Percentiles rank a stretch among this genome's conserved stretches.
These are phyloP conservation scores for Solanum megistacrolobum DNA, from an alignment of 257 asterid genomes.

Conservation along the genomic window DNA sequence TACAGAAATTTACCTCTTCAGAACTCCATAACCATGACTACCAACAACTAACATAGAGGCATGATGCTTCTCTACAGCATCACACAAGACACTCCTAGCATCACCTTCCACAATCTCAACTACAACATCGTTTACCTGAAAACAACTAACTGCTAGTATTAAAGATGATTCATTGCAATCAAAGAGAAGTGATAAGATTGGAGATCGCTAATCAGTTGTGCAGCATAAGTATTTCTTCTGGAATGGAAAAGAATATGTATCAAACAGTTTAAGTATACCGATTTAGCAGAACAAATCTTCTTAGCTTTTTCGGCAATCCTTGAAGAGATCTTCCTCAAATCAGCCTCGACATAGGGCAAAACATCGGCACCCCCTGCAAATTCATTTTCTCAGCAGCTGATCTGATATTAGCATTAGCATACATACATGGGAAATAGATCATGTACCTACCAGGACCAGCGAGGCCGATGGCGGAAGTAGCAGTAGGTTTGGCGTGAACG, in stretches of 20 bases:
- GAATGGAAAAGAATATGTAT: not conserved
- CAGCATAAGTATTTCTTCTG: not conserved
- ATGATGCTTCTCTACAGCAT: constrained; percentile 70
- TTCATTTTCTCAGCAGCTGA: not conserved
- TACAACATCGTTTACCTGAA: constrained; percentile 45
- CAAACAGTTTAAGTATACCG: constrained; percentile 18
- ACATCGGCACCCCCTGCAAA: constrained; percentile 57
- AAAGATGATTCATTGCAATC: not conserved
- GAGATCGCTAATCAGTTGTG: not conserved
- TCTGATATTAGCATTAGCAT: not conserved
- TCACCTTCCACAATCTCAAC: constrained; percentile 66
- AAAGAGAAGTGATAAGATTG: not conserved
- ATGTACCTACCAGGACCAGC: constrained; percentile 54
- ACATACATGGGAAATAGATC: not conserved
- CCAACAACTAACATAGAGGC: constrained; percentile 78
- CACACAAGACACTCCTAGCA: constrained; percentile 79
- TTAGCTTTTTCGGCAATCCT: constrained; percentile 57
- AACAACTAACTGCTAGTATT: not conserved
- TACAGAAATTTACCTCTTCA: constrained; percentile 48
- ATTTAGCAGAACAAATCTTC: constrained; percentile 46
- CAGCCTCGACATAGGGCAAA: constrained; percentile 50
- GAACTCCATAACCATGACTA: constrained; percentile 94
- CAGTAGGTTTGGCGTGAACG: constrained; percentile 62
- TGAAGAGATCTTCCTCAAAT: constrained; percentile 60
- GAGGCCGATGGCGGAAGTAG: constrained; percentile 42